Base-by-base conservation (phyloP, 2,329 filamentous ascomycete genomes). In the Didymella lethalis region DNA sequence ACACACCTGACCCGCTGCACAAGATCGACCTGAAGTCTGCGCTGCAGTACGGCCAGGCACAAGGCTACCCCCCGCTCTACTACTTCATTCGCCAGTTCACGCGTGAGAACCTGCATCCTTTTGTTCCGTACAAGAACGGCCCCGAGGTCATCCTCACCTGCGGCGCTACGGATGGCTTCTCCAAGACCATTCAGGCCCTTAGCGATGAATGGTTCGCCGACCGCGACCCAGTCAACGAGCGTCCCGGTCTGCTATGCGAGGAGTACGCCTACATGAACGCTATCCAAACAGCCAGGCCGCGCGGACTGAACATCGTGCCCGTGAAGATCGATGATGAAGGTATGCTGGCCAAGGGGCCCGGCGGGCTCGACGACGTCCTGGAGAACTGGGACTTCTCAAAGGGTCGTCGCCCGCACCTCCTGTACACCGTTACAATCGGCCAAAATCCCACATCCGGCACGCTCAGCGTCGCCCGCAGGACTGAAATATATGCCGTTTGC, bases 391-490 rank as follows among this genome's bases (percentile, higher is more conserved):
- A 97, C 75, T 81, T 82, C 46, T 81, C 81, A 40, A 88, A 84
- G 68, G 93, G 93, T 0, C 88, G 86, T 71, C 84, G 90, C 57
- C 93, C 93, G 40, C 90, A 94, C 75, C 75, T 97, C 64, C 84
- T 97, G 81, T 97, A 97, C 75, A 96, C 92, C 2, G 90, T 97
- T 64, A 93, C 88, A n/a, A 90, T 92, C 79, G 93, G 93, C 28
- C 93, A 97, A 71, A 97, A 97, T 74, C 93, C 93, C 2, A 96
- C 92, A 0, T 89, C 90, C 29, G 88, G 90, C 31, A 87, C 91
- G 2, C 82, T 96, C 2, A 88, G 90, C 2, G 75, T 95, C 10
- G 80, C 89, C 69, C 87, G 94, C 40, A 86, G 91, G 54, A 90
- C 86, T 68, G 88, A 93, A 50, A 84, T 97, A 28, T 97, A 97